Evolutionary conservation across 352 stramenopile genomes (phyloP), one percentile per base, ranked within the genome.

Genomic region (Pythium brassicae): DNA sequence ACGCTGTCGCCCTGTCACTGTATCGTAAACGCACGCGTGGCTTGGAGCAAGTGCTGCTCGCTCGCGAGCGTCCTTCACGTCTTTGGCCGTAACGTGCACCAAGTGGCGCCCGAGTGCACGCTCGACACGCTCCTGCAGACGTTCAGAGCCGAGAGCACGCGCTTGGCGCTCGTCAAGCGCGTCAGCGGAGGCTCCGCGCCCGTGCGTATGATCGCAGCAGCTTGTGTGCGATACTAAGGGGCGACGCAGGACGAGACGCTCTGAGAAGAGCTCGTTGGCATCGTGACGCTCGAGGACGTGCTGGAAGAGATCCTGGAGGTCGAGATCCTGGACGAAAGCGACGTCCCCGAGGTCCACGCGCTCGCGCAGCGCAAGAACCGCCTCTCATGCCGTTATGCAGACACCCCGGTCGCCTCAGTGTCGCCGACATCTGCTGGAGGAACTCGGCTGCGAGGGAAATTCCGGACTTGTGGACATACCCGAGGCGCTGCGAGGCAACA

Each of bases 271-370:
- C 71, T 99, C 1, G 86, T 97, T 48, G 97, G 97, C 20, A 97
- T 99, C 37, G 96, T 99, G 37, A 99, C 97, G 14, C 69, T 99
- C 8, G 97, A 99, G 71, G 97, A 99, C 71, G 96, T 99, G 20
- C 87, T 99, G 44, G 96, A 99, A 65, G 89, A 98, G 53, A 99
- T 99, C 61, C 72, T 99, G 50, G 80, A 90, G 56, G 88, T 95
- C 56, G 94, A 98, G 61, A 98, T 99, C 61, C 78, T 98, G 20
- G 96, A 99, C 68, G 96, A 99, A 68, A 95, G 79, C 19, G 95
- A 99, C 73, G 71, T 86, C 4, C 59, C 63, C 7, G 62, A 71
- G 29, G 65, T 66, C 42, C 64, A 51, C 4, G 63, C 79, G 52
- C 55, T 72, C 15, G 70, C 72, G 40, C 62, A 82, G 44, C 72